A percentile compares a stretch with the other conserved stretches of the same genome.
Evolutionary conservation across 2,329 filamentous ascomycete species (phyloP).

Genomic region (Mollisia scopiformis): DNA sequence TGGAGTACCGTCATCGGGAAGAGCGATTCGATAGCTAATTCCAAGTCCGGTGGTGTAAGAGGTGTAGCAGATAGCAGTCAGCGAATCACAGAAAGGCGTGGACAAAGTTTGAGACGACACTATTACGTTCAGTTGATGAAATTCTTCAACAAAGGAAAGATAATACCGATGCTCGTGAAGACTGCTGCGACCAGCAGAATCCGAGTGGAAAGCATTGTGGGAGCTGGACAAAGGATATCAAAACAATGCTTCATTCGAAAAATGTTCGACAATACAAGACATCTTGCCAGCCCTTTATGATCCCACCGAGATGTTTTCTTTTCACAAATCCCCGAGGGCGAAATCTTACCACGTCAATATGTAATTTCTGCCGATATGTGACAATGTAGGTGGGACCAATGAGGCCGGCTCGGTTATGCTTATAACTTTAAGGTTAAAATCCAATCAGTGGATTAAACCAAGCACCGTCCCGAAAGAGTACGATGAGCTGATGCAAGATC

Average conservation of each 20-base stretch:
- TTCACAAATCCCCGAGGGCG: background rate
- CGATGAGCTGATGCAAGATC: background rate
- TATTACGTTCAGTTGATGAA: background rate
- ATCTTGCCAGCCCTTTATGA: background rate
- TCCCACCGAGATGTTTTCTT: background rate
- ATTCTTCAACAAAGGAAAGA: background rate
- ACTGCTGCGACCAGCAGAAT: background rate
- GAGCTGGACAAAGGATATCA: background rate
- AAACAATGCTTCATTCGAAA: background rate
- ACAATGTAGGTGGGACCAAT: background rate
- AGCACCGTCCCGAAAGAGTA: background rate
- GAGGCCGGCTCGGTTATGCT: background rate
- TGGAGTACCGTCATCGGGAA: slow-evolving; percentile 15
- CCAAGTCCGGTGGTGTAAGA: slow-evolving; percentile 13
- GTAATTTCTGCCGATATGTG: slow-evolving; percentile 4
- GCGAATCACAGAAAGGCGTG: slow-evolving; percentile 13
- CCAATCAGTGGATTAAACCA: background rate
- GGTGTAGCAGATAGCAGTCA: slow-evolving; percentile 21
- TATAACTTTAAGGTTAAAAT: slow-evolving; percentile 4
- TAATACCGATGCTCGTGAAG: background rate
- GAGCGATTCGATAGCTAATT: slow-evolving; percentile 19
- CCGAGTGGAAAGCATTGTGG: background rate
- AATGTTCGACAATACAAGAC: background rate
- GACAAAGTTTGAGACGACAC: background rate
- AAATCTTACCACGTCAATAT: slow-evolving; percentile 7